These are phyloP conservation scores for Geotrichum klebahnii DNA, from an alignment of 1,139 yeast species.

Conservation along the genomic window DNA sequence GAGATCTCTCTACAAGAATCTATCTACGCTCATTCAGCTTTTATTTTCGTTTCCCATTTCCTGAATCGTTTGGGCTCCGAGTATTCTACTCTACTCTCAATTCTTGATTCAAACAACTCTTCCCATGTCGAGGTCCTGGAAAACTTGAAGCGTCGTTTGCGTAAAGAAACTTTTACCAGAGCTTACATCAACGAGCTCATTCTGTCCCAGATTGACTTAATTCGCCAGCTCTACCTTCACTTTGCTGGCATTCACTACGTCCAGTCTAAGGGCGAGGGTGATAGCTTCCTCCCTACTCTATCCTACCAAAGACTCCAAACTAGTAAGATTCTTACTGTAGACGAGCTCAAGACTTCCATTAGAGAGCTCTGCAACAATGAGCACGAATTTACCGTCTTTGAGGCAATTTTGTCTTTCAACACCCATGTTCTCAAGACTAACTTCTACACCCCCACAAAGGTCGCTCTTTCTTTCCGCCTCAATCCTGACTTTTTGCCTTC, in stretches of 20 bases:
- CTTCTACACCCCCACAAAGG: conserved; percentile 89
- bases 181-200: conserved; percentile 76
- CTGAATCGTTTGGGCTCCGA: conserved; percentile 92
- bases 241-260: conserved; percentile 90
- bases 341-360: conserved; percentile 66
- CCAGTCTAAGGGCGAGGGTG: conserved; percentile 50
- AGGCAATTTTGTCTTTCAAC: conserved; percentile 80
- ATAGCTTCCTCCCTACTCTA: conserved; percentile 64
- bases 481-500: conserved; percentile 80
- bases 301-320: conserved; percentile 85
- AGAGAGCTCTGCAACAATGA: conserved; percentile 69
- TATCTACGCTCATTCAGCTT: conserved; percentile 90
- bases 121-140: conserved; percentile 68
- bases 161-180: conserved; percentile 91
- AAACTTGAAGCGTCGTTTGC: conserved; percentile 79
- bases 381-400: conserved; percentile 75
- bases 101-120: conserved; percentile 59
- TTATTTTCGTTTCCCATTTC: conserved; percentile 89
- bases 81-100: conserved; percentile 62
- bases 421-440: conserved; percentile 86
- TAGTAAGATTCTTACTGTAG: conserved; percentile 69
- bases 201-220: conserved; percentile 62
- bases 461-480: conserved; percentile 88
- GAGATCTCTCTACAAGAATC: conserved; percentile 89
- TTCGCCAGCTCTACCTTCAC: conserved; percentile 81